These are phyloP conservation scores for Blastocystis sp. DNA, from an alignment of 352 stramenopile species.

Conservation along the genomic window DNA sequence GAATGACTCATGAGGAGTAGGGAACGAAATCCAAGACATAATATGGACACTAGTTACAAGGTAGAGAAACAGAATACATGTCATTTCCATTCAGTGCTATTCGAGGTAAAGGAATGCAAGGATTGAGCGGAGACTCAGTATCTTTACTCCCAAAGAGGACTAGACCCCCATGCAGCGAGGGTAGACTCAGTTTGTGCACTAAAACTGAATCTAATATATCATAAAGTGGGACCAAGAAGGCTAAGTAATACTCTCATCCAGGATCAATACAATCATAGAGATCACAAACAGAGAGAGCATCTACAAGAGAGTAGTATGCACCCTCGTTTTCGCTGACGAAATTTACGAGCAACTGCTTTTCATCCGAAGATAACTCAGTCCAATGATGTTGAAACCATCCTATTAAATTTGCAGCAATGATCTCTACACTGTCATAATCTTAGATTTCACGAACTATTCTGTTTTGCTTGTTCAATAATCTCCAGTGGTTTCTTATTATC, in stretches of 20 bases:
- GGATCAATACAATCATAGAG: not conserved
- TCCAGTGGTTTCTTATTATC: not conserved
- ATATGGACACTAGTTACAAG: not conserved
- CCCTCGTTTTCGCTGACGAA: not conserved
- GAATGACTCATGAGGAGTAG: not conserved
- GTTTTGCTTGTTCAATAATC: not conserved
- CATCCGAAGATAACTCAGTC: not conserved
- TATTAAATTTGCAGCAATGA: not conserved
- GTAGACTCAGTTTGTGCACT: not conserved
- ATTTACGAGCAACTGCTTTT: not conserved
- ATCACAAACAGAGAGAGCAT: not conserved
- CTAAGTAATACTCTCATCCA: not conserved
- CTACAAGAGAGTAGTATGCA: not conserved
- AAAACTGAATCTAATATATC: not conserved
- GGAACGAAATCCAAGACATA: not conserved
- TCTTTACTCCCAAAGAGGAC: not conserved
- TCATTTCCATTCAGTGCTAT: not conserved
- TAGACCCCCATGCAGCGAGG: not conserved
- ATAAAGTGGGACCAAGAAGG: not conserved
- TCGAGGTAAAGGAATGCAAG: not conserved
- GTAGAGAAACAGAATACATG: not conserved
- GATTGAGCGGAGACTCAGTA: not conserved
- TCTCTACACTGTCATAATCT: not conserved
- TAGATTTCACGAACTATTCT: not conserved
- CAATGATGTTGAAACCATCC: slow-evolving; percentile 18